A percentile compares a stretch with the other conserved stretches of the same genome.
phyloP scores from a whole-genome alignment of 257 asterid species.

The Solanum bukasovii region DNA sequence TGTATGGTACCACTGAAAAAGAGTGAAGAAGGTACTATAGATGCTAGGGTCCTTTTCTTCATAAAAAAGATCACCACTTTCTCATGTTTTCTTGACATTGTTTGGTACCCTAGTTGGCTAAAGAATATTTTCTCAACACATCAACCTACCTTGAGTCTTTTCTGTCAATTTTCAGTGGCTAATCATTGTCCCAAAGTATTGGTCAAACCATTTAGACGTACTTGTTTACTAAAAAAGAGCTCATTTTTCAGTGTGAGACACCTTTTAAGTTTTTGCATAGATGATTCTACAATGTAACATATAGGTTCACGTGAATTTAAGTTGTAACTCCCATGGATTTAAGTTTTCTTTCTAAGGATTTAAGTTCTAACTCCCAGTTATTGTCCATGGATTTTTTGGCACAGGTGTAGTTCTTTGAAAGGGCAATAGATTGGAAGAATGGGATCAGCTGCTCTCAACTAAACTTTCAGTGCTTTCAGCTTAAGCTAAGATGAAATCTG shows the following conservation, averaged over 20 bases:
- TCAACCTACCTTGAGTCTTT: not conserved
- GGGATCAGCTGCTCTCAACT: constrained; percentile 25
- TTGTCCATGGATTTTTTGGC: constrained; percentile 18
- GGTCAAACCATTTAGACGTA: too few species aligned
- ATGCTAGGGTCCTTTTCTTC: not conserved
- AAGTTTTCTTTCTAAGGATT: too few species aligned
- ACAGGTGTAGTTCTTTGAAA: constrained; percentile 34
- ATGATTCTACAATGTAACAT: too few species aligned
- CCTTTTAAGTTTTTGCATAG: too few species aligned
- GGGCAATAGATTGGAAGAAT: constrained; percentile 34
- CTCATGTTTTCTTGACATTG: not conserved
- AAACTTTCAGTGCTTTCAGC: too few species aligned
- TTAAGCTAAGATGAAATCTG: too few species aligned
- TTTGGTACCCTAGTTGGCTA: not conserved
- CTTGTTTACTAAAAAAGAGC: too few species aligned
- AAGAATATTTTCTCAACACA: not conserved
- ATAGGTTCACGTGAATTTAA: too few species aligned
- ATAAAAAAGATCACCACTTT: not conserved
- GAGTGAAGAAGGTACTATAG: not conserved
- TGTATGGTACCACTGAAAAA: not conserved
- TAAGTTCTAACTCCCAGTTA: too few species aligned
- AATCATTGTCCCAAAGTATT: not conserved
- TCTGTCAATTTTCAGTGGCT: not conserved
- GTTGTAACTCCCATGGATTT: too few species aligned
- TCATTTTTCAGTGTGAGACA: too few species aligned